Evolutionary conservation across 2,329 filamentous ascomycete genomes (phyloP), one percentile per base, ranked within the genome.

Genomic region (Fusarium algeriense): DNA sequence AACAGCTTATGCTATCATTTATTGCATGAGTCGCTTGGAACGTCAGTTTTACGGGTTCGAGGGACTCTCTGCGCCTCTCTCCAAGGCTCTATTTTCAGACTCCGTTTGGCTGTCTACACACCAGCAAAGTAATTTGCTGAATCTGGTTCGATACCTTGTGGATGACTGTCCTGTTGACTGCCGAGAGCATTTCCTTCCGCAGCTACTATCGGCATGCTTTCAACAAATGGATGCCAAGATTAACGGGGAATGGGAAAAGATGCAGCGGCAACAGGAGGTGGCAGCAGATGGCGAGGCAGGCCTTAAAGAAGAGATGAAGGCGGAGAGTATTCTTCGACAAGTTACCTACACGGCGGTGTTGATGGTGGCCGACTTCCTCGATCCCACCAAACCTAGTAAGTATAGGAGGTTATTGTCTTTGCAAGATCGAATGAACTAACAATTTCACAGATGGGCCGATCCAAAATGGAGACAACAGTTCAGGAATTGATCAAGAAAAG

Each of bases 281-380:
- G 87, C 88, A 44, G 87, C 91, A 3, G 91, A 91, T 6, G 91
- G 91, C 23, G 93, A 95, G 60, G 93, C 93, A n/a, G 81, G 78
- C 65, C 83, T 99, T 57, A 93, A 93, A 2, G 94, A 98, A 73
- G 96, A 99, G 83, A 99, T 99, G 96, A 97, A 98, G 81, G 91
- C 93, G 10, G 96, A 99, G 80, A 98, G 95, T 77, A 97, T 99
- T 34, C 84, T 99, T 48, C 90, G 96, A 23, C 94, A 98, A 79
- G 87, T 98, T 53, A 98, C 95, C 1, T 96, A 97, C 80, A 94
- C 94, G 6, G 93, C 95, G 2, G 94, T 98, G 34, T 91, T 96
- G 75, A 94, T 98, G 87, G 92, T 98, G 69, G 93, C 94, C 11
- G 93, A 94, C 73, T 90, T 98, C 75, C 85, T 99, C 26, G 95